Evolutionary conservation across 1,139 yeast species (phyloP).

Genomic region (Lizanozyma gosingica): DNA sequence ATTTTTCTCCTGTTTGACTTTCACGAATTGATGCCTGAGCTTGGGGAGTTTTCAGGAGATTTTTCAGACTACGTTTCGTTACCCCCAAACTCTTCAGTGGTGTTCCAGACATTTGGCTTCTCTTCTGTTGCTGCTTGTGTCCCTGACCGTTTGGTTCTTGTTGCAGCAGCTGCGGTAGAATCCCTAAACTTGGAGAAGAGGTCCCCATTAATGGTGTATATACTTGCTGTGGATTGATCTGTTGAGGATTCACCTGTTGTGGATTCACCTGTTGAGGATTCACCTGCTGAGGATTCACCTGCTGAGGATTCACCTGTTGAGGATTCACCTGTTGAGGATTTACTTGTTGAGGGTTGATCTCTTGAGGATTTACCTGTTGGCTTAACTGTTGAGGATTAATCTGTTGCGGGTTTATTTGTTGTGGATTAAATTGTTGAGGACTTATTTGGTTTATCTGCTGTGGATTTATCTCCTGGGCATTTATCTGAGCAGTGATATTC

Average conservation of each 20-base stretch:
- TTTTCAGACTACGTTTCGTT: too few relatives aligned
- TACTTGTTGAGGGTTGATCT: not conserved
- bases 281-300: not conserved
- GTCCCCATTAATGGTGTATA: not conserved
- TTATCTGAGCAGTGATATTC: not conserved
- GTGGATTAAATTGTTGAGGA: not conserved
- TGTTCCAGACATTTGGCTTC: not conserved
- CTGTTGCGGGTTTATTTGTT: not conserved
- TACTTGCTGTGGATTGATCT: not conserved
- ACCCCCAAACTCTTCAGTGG: too few relatives aligned
- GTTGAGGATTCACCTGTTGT: not conserved
- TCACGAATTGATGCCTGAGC: too few relatives aligned
- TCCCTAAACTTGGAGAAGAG: conserved; percentile 4
- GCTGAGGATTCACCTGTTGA: not conserved
- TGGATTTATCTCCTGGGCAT: not conserved
- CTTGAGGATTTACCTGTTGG: not conserved
- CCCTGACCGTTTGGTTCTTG: not conserved
- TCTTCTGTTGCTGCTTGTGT: conserved; percentile 1
- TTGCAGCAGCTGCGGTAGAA: not conserved
- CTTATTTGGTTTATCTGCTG: not conserved
- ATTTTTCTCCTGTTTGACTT: too few relatives aligned
- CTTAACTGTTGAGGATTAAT: not conserved
- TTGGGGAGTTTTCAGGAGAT: too few relatives aligned
- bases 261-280: not conserved
- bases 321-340: not conserved